Percentiles rank a stretch among this genome's conserved stretches.
Evolutionary conservation across 139 green algal genomes (phyloP).

Genomic region (Haematococcus sp.): DNA sequence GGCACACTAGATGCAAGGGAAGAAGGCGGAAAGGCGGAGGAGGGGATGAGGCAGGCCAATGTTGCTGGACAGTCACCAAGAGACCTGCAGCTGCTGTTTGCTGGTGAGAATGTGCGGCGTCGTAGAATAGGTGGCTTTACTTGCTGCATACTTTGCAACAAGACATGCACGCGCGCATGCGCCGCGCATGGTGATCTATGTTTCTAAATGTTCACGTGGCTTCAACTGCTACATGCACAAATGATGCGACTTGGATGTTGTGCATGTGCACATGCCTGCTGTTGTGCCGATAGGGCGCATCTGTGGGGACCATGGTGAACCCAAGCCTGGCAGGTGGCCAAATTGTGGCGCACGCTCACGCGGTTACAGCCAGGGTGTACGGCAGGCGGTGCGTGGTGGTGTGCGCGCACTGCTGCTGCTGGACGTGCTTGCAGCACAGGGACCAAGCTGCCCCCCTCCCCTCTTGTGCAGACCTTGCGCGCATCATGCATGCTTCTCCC

Average conservation of each 20-base stretch:
- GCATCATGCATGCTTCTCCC: no score
- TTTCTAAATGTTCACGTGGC: no score
- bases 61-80: background rate
- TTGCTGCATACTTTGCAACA: background rate
- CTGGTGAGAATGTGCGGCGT: constrained; percentile 11
- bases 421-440: no score
- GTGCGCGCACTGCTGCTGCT: no score
- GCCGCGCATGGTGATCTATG: no score
- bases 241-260: no score
- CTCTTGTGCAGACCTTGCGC: no score
- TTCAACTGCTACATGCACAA: no score
- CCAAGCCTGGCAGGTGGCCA: background rate
- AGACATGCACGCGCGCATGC: background rate
- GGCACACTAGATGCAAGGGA: no score
- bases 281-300: background rate
- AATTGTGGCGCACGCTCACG: constrained; percentile 5
- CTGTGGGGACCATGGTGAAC: background rate
- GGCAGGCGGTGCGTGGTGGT: constrained; percentile 6
- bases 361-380: constrained; percentile 20
- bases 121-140: background rate
- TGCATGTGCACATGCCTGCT: background rate
- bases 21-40: no score
- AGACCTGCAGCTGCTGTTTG: constrained; percentile 16
- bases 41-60: no score
- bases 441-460: no score